These are phyloP conservation scores for Backusella tarrabulga DNA, from an alignment of 192 early-diverging fungal species.

Conservation along the genomic window DNA sequence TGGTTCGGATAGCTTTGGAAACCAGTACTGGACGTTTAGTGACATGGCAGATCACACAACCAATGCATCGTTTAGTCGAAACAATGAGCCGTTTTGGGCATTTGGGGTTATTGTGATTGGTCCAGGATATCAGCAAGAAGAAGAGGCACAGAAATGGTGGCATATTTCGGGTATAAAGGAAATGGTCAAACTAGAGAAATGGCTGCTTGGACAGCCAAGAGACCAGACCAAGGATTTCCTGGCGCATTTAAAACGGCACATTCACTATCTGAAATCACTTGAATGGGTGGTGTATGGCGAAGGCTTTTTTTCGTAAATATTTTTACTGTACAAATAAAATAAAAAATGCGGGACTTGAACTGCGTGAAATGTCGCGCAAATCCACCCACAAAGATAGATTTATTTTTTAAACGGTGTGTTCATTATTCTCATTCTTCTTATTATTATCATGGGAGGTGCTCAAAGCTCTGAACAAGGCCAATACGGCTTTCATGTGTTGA, in stretches of 20 bases:
- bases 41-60: slow-evolving; percentile 10
- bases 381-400: background rate
- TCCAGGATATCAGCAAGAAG: background rate
- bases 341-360: no score
- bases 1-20: background rate
- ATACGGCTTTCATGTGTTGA: slow-evolving; percentile 67
- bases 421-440: background rate
- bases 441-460: slow-evolving; percentile 41
- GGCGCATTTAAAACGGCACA: slow-evolving; percentile 13
- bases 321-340: background rate
- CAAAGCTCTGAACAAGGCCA: slow-evolving; percentile 51
- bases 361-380: no score
- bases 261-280: background rate
- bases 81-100: slow-evolving; percentile 19
- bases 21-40: slow-evolving; percentile 22
- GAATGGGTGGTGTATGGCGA: background rate
- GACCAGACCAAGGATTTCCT: background rate
- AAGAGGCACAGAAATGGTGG: slow-evolving; percentile 13
- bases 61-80: background rate
- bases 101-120: slow-evolving; percentile 22
- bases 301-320: slow-evolving; percentile 13
- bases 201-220: background rate
- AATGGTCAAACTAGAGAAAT: slow-evolving; percentile 12
- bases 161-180: slow-evolving; percentile 10
- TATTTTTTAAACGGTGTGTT: no score